A percentile compares a stretch with the other conserved stretches of the same genome.
These are phyloP conservation scores for Barnettozyma siamensis DNA, from an alignment of 805 yeast species.

Conservation along the genomic window DNA sequence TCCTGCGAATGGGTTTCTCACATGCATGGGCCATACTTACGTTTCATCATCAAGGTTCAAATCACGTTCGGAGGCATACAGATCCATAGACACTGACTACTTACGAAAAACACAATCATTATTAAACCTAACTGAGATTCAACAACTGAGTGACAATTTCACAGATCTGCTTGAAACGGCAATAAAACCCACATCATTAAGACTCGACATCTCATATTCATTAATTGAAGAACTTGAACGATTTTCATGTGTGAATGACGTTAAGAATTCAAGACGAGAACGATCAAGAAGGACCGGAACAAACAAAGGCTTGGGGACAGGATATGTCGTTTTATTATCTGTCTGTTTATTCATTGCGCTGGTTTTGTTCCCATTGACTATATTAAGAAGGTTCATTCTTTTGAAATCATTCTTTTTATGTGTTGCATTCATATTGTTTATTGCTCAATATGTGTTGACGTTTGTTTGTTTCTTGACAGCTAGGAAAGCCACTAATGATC, in stretches of 20 bases:
- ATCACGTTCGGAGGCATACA: neutral
- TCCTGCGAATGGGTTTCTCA: conserved; percentile 2
- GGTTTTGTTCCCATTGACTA: neutral
- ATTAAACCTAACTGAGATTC: neutral
- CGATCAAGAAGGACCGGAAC: neutral
- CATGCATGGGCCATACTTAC: neutral
- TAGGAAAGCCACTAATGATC: too few species aligned
- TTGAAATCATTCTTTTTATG: too few species aligned
- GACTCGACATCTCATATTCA: neutral
- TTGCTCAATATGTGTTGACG: neutral
- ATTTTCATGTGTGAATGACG: neutral
- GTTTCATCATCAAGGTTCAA: neutral
- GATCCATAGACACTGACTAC: neutral
- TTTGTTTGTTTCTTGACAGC: too few species aligned
- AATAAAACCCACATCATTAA: neutral
- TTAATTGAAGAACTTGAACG: neutral
- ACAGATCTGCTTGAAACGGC: neutral
- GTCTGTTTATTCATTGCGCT: neutral
- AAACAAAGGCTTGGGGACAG: neutral
- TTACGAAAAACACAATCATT: neutral
- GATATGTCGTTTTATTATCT: neutral
- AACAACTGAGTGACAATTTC: neutral
- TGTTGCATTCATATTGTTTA: neutral
- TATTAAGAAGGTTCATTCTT: neutral
- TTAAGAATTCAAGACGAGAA: neutral